These are phyloP conservation scores for Tylopilus subfusipes DNA, from an alignment of 768 basidiomycete genomes.

Conservation along the genomic window DNA sequence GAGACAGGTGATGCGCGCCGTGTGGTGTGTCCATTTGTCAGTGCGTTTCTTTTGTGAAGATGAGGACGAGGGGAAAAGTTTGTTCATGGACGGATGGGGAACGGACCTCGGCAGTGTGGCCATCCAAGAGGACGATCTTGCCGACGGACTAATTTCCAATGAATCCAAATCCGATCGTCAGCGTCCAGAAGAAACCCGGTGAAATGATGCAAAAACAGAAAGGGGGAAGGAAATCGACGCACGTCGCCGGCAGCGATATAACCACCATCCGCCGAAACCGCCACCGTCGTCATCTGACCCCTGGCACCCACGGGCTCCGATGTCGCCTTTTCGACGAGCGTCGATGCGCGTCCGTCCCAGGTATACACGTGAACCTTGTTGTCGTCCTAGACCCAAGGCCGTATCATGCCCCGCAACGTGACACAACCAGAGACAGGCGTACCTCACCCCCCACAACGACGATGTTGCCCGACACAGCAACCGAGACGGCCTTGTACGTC, in stretches of 20 bases:
- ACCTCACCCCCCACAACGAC: slow-evolving; percentile 80
- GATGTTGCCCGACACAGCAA: slow-evolving; percentile 48
- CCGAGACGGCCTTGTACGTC: slow-evolving; percentile 49
- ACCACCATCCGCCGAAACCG: slow-evolving; percentile 76
- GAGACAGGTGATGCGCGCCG: slow-evolving; percentile 75
- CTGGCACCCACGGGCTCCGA: slow-evolving; percentile 58
- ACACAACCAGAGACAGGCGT: slow-evolving; percentile 17
- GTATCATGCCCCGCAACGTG: background rate
- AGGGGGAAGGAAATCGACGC: slow-evolving; percentile 26
- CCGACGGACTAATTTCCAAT: slow-evolving; percentile 61
- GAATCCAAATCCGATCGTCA: too few species aligned
- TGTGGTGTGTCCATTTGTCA: slow-evolving; percentile 83
- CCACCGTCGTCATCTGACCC: slow-evolving; percentile 66
- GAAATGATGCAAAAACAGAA: background rate
- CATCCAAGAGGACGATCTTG: slow-evolving; percentile 76
- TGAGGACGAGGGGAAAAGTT: background rate
- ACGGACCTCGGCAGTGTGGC: slow-evolving; percentile 52
- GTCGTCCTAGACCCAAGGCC: slow-evolving; percentile 44
- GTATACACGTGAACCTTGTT: slow-evolving; percentile 69
- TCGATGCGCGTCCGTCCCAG: slow-evolving; percentile 58
- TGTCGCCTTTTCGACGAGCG: slow-evolving; percentile 49
- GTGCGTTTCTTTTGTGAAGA: slow-evolving; percentile 51
- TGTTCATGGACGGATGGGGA: too few species aligned
- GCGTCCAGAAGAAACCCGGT: background rate
- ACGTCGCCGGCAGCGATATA: slow-evolving; percentile 86